Evolutionary conservation across 2,329 filamentous ascomycete species (phyloP), one percentile per base, ranked within the genome.

Genomic region (Ophiostoma populinum): DNA sequence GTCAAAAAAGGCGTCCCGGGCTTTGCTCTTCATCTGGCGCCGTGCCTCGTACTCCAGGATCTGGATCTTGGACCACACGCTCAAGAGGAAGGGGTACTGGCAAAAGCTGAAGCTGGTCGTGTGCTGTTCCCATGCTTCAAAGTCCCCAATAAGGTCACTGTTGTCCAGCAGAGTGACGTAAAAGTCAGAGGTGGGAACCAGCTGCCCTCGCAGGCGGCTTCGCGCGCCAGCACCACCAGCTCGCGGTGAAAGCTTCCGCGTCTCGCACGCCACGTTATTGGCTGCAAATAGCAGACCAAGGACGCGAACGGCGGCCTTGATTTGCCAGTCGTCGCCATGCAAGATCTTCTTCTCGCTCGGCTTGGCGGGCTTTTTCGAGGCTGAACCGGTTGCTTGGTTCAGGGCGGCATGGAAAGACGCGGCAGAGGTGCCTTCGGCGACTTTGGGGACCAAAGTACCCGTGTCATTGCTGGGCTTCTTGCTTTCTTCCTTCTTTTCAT

Each of bases 11-110:
- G 85, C 83, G 49, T 93, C 81, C 33, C 85, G 68, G 8, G 85
- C 85, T 52, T 83, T 87, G 43, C 72, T 74, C 48, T 83, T 76
- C 85, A 93, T 93, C 53, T 93, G 83, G 7, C 85, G 70, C 42
- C 76, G 72, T 7, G 83, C 81, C 53, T 94, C 86, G 47, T 92
- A 71, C 49, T 93, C 83, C 46, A 93, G 62, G 31, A 93, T 87
- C 43, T 78, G 78, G 39, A 90, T 92, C 55, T 94, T 94, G 19
- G 85, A 79, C 62, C 82, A 86, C 43, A 94, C 85, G 42, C 83
- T 92, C 26, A 94, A 63, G 45, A 93, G 75, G 48, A 93, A 92
- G 0, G 86, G 83, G 47, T 92, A 92, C 50, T 92, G 82, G 50
- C 85, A 93, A 49, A 94, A 92, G 0, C 80, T 70, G 50, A 93